Base-by-base conservation (phyloP, 306 rosid species). In the Glycine latifolia region DNA sequence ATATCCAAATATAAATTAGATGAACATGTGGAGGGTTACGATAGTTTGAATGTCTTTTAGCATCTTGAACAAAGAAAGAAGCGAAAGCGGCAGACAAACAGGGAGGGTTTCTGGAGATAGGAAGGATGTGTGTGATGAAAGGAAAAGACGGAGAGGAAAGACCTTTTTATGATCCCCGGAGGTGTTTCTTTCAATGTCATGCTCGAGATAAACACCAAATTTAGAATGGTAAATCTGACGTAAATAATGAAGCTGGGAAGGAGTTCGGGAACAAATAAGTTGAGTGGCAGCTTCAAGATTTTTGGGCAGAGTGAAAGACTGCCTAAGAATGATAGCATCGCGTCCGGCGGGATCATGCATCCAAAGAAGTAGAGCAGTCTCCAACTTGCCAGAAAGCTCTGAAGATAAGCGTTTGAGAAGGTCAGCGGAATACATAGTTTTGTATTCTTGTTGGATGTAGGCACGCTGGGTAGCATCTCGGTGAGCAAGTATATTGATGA, bases 301-400 rank as follows among this genome's bases (percentile, higher is more conserved):
- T 17, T 41, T 39, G 6, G 73, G 54, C 15, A 14, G 59, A 53
- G 53, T 61, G 46, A 86, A 76, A 31, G 90, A 86, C 78, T 89
- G 82, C 85, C 58, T 80, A 58, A 92, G 68, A 41, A 90, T 74
- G 0, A 79, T 37, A 3, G 94, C 97, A 73, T 94, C 98, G 1
- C 97, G 88, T n/a, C 86, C 89, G 0, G 91, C 90, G 13, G 97
- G 97, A 82, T 92, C 97, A 65, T 91, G 85, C 79, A 94, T 82
- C 98, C 98, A 94, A 39, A 91, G 93, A 47, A 90, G 61, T 67
- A 94, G 76, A 8, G 97, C 96, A 75, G 55, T 37, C 41, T 94
- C 91, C 56, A 91, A 66, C 52, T 92, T 78, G 76, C 92, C 98
- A 78, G 85, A 67, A 56, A 94, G 97, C 85, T 94, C 97, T 0